Evolutionary conservation across 78 protist species (phyloP), one percentile per base, ranked within the genome.

Genomic region (Dictyostelium intermedium): DNA sequence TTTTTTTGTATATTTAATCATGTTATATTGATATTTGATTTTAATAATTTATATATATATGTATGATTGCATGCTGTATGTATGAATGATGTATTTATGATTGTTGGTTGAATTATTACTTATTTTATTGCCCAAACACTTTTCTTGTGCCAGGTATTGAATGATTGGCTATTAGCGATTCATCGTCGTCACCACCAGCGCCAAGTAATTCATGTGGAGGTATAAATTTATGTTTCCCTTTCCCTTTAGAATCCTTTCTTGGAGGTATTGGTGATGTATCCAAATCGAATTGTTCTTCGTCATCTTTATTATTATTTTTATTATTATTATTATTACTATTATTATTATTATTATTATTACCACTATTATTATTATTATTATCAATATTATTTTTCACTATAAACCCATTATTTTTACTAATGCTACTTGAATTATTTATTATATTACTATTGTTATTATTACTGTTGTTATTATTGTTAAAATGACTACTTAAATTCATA

Each of bases 61-160:
- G 4, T 39, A 4, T 39, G 43, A 4, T 39, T 39, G 43, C 4
- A 39, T 5, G 4, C 4, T 39, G n/a, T n/a, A n/a, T n/a, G n/a
- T n/a, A n/a, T n/a, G n/a, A n/a, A n/a, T n/a, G n/a, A n/a, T n/a
- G n/a, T n/a, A n/a, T n/a, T n/a, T n/a, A n/a, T n/a, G n/a, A n/a
- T n/a, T n/a, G n/a, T n/a, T n/a, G n/a, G n/a, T 39, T 13, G 63
- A 53, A 53, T 16, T 70, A 5, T 34, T 72, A 39, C 3, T 30
- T 47, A n/a, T 70, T 16, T 79, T 79, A 87, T 79, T 87, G 85
- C 16, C 85, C 93, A 79, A 87, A 87, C 32, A 86, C 84, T 27
- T 87, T 87, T 63, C 70, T 87, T 16, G 60, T 43, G 11, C 93
- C 93, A 20, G 93, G 93, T 30, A 87, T n/a, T 16, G 93, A 87